These are phyloP conservation scores for Sugiyamaella valdiviana DNA, from an alignment of 805 yeast genomes.

Conservation along the genomic window DNA sequence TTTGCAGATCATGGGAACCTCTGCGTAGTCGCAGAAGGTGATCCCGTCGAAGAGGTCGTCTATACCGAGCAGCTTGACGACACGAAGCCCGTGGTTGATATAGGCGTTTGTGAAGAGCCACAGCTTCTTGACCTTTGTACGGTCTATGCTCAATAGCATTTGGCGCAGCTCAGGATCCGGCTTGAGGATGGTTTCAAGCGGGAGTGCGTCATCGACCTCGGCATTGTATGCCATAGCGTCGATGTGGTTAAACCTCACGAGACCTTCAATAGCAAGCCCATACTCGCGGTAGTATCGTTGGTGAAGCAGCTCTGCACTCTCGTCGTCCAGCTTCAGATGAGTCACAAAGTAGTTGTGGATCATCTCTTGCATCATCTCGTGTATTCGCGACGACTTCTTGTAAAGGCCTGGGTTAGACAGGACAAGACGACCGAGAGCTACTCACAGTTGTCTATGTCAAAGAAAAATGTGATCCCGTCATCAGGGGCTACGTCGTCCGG, in stretches of 20 bases:
- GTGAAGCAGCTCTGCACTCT: constrained; percentile 69
- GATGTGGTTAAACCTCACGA: constrained; percentile 56
- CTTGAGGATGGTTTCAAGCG: constrained; percentile 66
- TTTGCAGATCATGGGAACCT: constrained; percentile 67
- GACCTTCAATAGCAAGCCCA: constrained; percentile 91
- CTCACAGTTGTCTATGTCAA: constrained; percentile 86
- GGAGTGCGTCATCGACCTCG: constrained; percentile 87
- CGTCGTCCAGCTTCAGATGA: constrained; percentile 53
- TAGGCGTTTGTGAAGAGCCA: constrained; percentile 97
- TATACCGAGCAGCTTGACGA: constrained; percentile 69
- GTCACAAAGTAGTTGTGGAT: constrained; percentile 77
- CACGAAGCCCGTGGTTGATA: constrained; percentile 80
- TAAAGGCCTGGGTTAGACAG: constrained; percentile 43
- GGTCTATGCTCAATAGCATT: constrained; percentile 32
- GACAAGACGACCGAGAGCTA: background rate
- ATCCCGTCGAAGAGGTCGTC: constrained; percentile 95
- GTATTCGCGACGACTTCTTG: constrained; percentile 65
- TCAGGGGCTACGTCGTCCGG: constrained; percentile 1
- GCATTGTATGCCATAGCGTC: constrained; percentile 85
- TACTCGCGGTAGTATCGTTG: constrained; percentile 72
- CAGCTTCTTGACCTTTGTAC: constrained; percentile 57
- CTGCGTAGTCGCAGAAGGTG: constrained; percentile 79
- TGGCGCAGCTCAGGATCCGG: constrained; percentile 40
- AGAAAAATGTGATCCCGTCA: constrained; percentile 49
- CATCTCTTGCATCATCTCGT: constrained; percentile 79